Conservation (phyloP, 1,139 yeast species). For the Geotrichum bryndzae region DNA sequence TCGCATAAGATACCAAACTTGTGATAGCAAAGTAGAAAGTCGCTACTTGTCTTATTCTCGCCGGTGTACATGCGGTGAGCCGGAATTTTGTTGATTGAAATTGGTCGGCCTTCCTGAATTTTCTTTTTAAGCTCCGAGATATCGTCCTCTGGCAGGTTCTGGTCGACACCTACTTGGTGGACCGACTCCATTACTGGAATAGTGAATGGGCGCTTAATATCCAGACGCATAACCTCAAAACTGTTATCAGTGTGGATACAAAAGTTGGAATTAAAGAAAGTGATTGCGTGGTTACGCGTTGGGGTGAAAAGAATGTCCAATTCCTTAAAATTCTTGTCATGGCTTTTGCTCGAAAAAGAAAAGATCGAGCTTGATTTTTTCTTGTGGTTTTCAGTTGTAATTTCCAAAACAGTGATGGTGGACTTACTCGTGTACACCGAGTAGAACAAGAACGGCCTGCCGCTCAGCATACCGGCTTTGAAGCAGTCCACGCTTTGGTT, state of each 20-base stretch:
- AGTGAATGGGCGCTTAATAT: conserved; percentile 7
- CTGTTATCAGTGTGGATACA: conserved; percentile 15
- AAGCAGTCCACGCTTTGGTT: conserved; percentile 14
- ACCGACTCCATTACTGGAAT: conserved; percentile 6
- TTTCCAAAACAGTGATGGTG: conserved; percentile 11
- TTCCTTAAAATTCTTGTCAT: conserved; percentile 9
- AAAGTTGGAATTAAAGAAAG: conserved; percentile 15
- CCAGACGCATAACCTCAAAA: conserved; percentile 14
- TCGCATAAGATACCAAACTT: conserved; percentile 18
- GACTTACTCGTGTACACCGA: conserved; percentile 11
- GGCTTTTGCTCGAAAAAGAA: conserved; percentile 5
- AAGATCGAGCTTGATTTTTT: conserved; percentile 7
- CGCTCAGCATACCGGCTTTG: conserved; percentile 11
- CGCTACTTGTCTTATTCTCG: neutral
- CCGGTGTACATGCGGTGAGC: neutral
- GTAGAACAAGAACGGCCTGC: conserved; percentile 11
- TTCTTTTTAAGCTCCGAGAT: neutral
- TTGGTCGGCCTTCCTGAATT: conserved; percentile 5
- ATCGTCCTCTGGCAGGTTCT: conserved; percentile 3
- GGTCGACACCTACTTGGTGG: neutral
- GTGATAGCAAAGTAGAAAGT: conserved; percentile 15
- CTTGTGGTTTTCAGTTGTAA: conserved; percentile 3
- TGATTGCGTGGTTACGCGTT: conserved; percentile 12
- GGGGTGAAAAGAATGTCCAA: conserved; percentile 15
- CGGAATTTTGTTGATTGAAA: conserved; percentile 12